These are phyloP conservation scores for Casaregolazyma lundiana DNA, from an alignment of 1,139 yeast species.

Conservation along the genomic window DNA sequence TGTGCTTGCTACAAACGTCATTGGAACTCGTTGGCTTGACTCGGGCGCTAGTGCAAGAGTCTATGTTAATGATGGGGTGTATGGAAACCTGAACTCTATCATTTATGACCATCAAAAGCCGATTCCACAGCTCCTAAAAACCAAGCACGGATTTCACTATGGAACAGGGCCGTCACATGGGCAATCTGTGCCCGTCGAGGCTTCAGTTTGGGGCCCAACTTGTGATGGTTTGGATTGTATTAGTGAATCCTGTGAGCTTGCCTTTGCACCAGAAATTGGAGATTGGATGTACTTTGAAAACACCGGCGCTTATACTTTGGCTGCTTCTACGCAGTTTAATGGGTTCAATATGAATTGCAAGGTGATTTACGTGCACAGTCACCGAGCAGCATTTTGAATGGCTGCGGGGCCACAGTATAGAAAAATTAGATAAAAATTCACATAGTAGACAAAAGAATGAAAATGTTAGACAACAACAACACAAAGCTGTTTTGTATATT, in stretches of 20 bases:
- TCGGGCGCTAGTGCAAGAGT: conserved; percentile 33
- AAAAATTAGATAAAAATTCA: neutral
- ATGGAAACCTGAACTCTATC: conserved; percentile 92
- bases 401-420: neutral
- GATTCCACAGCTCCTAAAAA: conserved; percentile 58
- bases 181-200: conserved; percentile 23
- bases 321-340: conserved; percentile 82
- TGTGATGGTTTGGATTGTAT: conserved; percentile 96
- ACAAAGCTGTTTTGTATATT: too few relatives aligned
- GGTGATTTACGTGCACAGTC: conserved; percentile 48
- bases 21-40: conserved; percentile 61
- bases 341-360: conserved; percentile 68
- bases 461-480: too few relatives aligned
- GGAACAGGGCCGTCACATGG: conserved; percentile 27
- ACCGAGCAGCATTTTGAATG: too few relatives aligned
- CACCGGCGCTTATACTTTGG: conserved; percentile 90
- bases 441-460: neutral
- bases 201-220: conserved; percentile 96
- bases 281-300: conserved; percentile 88
- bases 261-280: conserved; percentile 66
- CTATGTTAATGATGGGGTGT: conserved; percentile 91
- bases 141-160: conserved; percentile 45
- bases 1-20: conserved; percentile 77
- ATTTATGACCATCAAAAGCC: conserved; percentile 89
- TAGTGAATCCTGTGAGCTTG: conserved; percentile 47